Evolutionary conservation across 2,329 filamentous ascomycete species (phyloP), one percentile per base, ranked within the genome.

Genomic region (Botrytis aclada): DNA sequence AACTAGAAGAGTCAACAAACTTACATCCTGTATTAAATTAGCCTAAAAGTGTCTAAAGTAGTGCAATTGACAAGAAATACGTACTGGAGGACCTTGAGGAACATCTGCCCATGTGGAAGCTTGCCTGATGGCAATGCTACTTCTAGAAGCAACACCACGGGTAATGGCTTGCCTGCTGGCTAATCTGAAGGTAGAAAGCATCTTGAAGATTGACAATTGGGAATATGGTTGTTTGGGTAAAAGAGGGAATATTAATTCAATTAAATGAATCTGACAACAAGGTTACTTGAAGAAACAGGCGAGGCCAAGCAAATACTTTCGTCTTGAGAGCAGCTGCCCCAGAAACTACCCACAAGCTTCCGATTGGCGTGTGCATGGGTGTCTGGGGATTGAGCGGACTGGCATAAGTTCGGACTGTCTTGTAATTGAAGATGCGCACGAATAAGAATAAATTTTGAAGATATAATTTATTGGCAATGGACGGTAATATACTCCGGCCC

Each of bases 41-140:
- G 72, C 71, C 61, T 60, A 29, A 69, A 51, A 32, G 54, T 70
- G 41, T 65, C 60, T 22, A 72, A n/a, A 12, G 12, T 39, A 39
- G 32, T 18, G 51, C 41, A 62, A 71, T 62, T 71, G 73, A 54
- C 71, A 18, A 34, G 20, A 43, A 34, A 71, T 66, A 89, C 92
- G 84, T 89, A 96, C 94, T 82, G 95, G 95, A 88, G 95, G 95
- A 77, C 95, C 95, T 85, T 98, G 93, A 78, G 93, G 92, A 72
- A 98, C 94, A 81, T 93, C 92, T 81, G 93, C 89, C 95, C 95
- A 98, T 78, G 92, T 93, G 75, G 94, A 97, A 78, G 79, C 78
- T 76, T 77, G 75, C 69, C 80, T 77, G 65, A 76, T 69, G 64
- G 76, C 78, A 69, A 76, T 72, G 61, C 73, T 75, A 75, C 73